Percentiles rank a stretch among this genome's conserved stretches.
Conservation (phyloP, 768 basidiomycete genomes). For the Lactarius quietus region DNA sequence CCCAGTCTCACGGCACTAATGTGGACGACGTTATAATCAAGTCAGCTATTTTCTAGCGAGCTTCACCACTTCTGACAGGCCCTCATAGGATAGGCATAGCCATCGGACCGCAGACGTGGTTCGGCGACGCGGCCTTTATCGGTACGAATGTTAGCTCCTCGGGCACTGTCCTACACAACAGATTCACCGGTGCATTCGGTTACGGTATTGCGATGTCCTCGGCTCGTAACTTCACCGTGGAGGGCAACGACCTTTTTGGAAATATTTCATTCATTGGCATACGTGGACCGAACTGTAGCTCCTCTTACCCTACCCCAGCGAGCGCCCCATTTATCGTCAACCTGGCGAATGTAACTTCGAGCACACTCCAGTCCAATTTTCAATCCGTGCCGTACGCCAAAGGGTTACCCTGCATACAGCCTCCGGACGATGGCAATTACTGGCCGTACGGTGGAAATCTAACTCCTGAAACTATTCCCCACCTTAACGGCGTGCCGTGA, state of each 20-base stretch:
- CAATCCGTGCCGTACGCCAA: conserved; percentile 49
- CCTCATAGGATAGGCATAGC: conserved; percentile 68
- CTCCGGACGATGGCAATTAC: conserved; percentile 62
- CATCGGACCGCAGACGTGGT: conserved; percentile 75
- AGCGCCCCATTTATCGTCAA: conserved; percentile 64
- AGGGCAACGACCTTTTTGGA: conserved; percentile 55
- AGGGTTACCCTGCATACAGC: conserved; percentile 60
- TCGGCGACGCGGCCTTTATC: conserved; percentile 53
- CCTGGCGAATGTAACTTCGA: conserved; percentile 37
- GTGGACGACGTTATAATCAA: conserved; percentile 62
- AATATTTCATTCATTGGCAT: conserved; percentile 75
- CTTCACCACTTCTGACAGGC: conserved; percentile 9
- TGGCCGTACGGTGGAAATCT: conserved; percentile 69
- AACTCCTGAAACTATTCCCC: conserved; percentile 27
- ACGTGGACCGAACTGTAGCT: conserved; percentile 61
- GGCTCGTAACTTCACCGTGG: conserved; percentile 62
- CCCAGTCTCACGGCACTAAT: conserved; percentile 52
- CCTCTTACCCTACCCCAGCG: conserved; percentile 44
- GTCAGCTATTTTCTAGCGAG: conserved; percentile 38
- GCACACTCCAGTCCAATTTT: conserved; percentile 53
- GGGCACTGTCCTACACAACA: conserved; percentile 59
- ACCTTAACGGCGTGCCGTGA: conserved; percentile 11
- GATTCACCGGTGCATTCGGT: conserved; percentile 63
- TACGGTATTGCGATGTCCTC: conserved; percentile 70
- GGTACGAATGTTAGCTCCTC: conserved; percentile 51